Evolutionary conservation across 1,284 basidiomycete species (phyloP).

Genomic region (Cystodermella granulosa): DNA sequence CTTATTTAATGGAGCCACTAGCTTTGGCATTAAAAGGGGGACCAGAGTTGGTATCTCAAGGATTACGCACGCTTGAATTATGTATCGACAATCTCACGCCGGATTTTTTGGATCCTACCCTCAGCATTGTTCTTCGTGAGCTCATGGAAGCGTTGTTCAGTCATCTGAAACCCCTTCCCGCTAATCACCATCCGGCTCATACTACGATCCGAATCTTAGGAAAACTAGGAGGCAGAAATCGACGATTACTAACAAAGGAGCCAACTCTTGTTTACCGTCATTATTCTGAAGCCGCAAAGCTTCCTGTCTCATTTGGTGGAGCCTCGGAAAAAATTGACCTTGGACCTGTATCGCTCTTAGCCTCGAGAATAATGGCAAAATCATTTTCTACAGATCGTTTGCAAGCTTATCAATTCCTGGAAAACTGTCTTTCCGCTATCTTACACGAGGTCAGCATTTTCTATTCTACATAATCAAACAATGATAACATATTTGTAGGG

Average conservation of each 20-base stretch:
- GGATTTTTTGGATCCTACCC: conserved; percentile 96
- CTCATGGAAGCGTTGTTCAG: conserved; percentile 92
- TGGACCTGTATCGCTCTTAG: conserved; percentile 67
- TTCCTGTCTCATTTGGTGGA: conserved; percentile 73
- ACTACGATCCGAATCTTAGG: conserved; percentile 95
- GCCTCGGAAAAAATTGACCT: conserved; percentile 68
- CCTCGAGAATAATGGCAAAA: conserved; percentile 62
- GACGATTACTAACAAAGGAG: conserved; percentile 81
- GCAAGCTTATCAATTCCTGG: conserved; percentile 77
- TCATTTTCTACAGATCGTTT: conserved; percentile 60
- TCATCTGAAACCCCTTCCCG: conserved; percentile 86
- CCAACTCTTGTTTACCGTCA: conserved; percentile 70
- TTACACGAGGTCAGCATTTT: conserved; percentile 62
- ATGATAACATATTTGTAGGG: conserved; percentile 48
- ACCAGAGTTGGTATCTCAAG: conserved; percentile 91
- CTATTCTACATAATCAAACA: background rate
- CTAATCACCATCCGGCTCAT: conserved; percentile 88
- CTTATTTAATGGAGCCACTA: conserved; percentile 95
- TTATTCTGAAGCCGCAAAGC: conserved; percentile 63
- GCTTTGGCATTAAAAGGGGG: conserved; percentile 86
- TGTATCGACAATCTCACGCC: conserved; percentile 99
- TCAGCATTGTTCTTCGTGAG: conserved; percentile 88
- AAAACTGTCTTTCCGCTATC: conserved; percentile 68
- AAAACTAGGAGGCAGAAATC: conserved; percentile 93
- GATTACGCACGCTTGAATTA: conserved; percentile 93